Evolutionary conservation across 345 rosid genomes (phyloP).

Genomic region (Luvunga scandens): DNA sequence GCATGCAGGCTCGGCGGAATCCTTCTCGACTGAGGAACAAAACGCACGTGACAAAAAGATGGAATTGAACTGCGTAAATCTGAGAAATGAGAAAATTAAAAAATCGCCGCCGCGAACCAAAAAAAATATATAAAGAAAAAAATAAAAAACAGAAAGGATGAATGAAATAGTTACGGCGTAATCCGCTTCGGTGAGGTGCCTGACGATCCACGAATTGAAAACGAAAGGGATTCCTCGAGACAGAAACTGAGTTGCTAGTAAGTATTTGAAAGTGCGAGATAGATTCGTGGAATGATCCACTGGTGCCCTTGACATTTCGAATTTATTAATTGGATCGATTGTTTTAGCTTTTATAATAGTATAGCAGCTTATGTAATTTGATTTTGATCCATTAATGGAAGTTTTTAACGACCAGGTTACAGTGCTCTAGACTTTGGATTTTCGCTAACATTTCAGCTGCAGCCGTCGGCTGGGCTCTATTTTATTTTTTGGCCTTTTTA

Average conservation of each 20-base stretch:
- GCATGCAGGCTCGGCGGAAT: slow-evolving; percentile 86
- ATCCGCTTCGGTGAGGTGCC: slow-evolving; percentile 68
- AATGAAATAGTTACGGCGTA: slow-evolving; percentile 54
- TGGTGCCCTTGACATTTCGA: slow-evolving; percentile 20
- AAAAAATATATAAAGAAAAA: not conserved
- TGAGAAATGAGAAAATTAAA: slow-evolving; percentile 22
- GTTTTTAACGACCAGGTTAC: no score
- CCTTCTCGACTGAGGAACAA: slow-evolving; percentile 97
- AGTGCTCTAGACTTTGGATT: no score
- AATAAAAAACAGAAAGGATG: not conserved
- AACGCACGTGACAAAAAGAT: slow-evolving; percentile 82
- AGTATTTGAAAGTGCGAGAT: slow-evolving; percentile 66
- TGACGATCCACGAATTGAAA: slow-evolving; percentile 84
- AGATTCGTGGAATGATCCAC: slow-evolving; percentile 30
- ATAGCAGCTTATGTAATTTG: no score
- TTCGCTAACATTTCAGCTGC: no score
- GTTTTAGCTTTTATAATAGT: not conserved
- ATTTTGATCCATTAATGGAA: no score
- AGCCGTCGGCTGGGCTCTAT: no score
- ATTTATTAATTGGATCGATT: not conserved
- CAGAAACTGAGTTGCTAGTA: slow-evolving; percentile 72
- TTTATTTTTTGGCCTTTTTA: no score
- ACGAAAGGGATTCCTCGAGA: slow-evolving; percentile 88
- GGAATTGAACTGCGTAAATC: slow-evolving; percentile 89
- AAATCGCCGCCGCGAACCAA: not conserved